Evolutionary conservation across 305 asterid species (phyloP).

Genomic region (Plantago lanceolata): DNA sequence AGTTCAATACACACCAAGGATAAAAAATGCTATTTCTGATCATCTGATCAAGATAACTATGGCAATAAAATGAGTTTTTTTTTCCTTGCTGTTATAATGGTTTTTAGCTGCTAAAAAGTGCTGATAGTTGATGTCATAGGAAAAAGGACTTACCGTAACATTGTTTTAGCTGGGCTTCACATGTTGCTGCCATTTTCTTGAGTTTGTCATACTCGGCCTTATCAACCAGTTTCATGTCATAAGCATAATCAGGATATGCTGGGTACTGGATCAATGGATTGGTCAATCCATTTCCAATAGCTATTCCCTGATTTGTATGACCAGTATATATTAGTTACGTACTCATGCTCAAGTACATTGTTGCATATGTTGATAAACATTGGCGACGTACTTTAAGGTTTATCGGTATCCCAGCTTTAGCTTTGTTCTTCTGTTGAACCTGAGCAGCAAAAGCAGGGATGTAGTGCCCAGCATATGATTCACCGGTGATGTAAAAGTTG

Average conservation of each 20-base stretch:
- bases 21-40: no score
- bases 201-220: slow-evolving; percentile 24
- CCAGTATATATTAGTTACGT: background rate
- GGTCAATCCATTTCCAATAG: slow-evolving; percentile 56
- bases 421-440: slow-evolving; percentile 37
- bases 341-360: background rate
- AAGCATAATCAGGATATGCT: slow-evolving; percentile 43
- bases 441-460: slow-evolving; percentile 47
- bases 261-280: slow-evolving; percentile 45
- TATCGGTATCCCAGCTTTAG: slow-evolving; percentile 36
- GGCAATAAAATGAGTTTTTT: no score
- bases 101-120: background rate
- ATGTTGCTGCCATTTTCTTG: slow-evolving; percentile 19
- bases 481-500: slow-evolving; percentile 50
- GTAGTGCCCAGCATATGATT: slow-evolving; percentile 58
- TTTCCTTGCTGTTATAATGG: no score
- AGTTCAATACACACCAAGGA: no score
- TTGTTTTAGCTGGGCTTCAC: slow-evolving; percentile 24
- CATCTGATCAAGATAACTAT: no score
- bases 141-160: slow-evolving; percentile 34
- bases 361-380: background rate
- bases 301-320: slow-evolving; percentile 39
- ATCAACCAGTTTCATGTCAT: slow-evolving; percentile 33
- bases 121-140: background rate
- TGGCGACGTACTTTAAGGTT: slow-evolving; percentile 37